phyloP scores from a whole-genome alignment of 1,284 basidiomycete genomes.

The Ganoderma lucidum region DNA sequence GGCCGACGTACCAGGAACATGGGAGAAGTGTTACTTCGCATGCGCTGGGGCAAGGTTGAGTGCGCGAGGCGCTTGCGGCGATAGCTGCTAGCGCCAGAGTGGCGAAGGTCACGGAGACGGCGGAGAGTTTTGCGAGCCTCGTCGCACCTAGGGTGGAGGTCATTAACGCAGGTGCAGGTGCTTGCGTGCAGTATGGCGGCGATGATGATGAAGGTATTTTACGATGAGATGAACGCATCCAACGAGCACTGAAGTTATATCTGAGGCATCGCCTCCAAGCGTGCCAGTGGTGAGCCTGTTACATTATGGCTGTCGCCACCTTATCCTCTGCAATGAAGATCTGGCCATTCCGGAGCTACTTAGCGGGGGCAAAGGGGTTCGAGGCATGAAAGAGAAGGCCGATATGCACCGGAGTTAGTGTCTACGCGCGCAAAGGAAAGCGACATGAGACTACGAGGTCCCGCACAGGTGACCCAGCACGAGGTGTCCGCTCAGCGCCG shows the following conservation, averaged over 20 bases:
- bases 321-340: constrained; percentile 12
- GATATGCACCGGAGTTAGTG: constrained; percentile 15
- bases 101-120: background rate
- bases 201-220: background rate
- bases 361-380: constrained; percentile 1
- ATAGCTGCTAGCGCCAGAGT: background rate
- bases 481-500: constrained; percentile 3
- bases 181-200: background rate
- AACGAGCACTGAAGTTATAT: constrained; percentile 15
- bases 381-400: constrained; percentile 13
- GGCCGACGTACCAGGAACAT: constrained; percentile 11
- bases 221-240: background rate
- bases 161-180: constrained; percentile 5
- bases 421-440: background rate
- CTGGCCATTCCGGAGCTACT: constrained; percentile 1
- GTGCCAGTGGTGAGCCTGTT: constrained; percentile 9
- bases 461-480: constrained; percentile 13
- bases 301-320: constrained; percentile 11
- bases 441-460: background rate
- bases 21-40: constrained; percentile 3
- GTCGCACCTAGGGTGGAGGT: background rate
- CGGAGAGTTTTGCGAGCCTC: background rate
- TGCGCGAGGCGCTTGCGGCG: constrained; percentile 5
- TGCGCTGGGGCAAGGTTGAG: constrained; percentile 1
- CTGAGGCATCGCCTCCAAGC: constrained; percentile 8